A percentile compares a stretch with the other conserved stretches of the same genome.
Evolutionary conservation across 768 basidiomycete species (phyloP).

Genomic region (Kondoa subrosea): DNA sequence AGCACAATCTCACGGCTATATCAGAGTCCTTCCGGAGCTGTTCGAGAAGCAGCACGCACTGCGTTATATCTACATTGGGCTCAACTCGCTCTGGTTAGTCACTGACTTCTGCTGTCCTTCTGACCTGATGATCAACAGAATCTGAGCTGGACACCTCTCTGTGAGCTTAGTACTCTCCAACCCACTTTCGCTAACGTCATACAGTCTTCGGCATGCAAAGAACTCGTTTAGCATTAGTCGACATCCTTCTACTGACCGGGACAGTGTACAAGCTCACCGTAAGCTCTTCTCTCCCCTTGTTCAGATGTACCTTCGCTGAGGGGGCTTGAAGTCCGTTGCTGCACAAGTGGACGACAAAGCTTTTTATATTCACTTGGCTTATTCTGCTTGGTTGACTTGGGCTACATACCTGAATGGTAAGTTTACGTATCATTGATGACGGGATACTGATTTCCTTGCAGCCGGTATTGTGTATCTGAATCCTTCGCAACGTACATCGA

Average conservation of each 20-base stretch:
- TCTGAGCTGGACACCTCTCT: slow-evolving; percentile 21
- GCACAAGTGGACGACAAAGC: slow-evolving; percentile 19
- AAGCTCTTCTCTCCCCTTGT: background rate
- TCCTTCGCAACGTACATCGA: too few relatives aligned
- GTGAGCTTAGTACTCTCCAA: background rate
- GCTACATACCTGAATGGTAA: slow-evolving; percentile 23
- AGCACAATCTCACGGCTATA: background rate
- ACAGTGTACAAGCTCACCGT: slow-evolving; percentile 14
- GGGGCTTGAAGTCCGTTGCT: slow-evolving; percentile 14
- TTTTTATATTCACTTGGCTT: slow-evolving; percentile 13
- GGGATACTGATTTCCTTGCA: too few relatives aligned
- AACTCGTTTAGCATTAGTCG: slow-evolving; percentile 17
- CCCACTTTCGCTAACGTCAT: background rate
- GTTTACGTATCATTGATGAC: too few relatives aligned
- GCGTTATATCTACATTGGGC: slow-evolving; percentile 24
- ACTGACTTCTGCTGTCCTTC: background rate
- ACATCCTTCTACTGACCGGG: slow-evolving; percentile 19
- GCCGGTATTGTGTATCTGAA: too few relatives aligned
- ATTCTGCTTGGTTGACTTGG: slow-evolving; percentile 21
- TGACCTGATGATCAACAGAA: slow-evolving; percentile 10
- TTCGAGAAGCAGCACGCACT: background rate
- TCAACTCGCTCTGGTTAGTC: slow-evolving; percentile 15
- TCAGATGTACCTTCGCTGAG: background rate
- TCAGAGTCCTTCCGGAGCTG: background rate
- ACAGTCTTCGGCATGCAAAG: background rate